Conservation (phyloP, 1,139 yeast genomes). For the Sugiyamaella paludigena region DNA sequence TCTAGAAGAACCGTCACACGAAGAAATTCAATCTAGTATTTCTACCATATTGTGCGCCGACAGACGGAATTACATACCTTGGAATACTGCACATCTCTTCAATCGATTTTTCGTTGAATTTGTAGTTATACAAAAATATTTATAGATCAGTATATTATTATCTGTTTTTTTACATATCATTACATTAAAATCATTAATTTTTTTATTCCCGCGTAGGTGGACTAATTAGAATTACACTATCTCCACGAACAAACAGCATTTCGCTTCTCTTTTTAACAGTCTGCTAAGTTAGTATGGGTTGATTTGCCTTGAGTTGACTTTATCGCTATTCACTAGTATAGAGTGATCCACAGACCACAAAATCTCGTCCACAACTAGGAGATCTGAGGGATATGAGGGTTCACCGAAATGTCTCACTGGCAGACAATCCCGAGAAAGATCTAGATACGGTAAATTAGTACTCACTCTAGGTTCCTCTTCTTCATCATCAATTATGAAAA, state of each 20-base stretch:
- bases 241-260: constrained; percentile 95
- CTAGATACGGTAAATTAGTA: not conserved
- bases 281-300: constrained; percentile 28
- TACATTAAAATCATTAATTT: constrained; percentile 7
- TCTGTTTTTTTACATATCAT: not conserved
- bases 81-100: too few species aligned
- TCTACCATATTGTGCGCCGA: not conserved
- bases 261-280: constrained; percentile 66
- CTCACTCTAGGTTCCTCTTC: constrained; percentile 44
- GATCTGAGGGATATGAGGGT: too few species aligned
- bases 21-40: constrained; percentile 60
- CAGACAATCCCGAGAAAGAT: too few species aligned
- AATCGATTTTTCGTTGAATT: not conserved
- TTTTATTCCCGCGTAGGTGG: constrained; percentile 29
- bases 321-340: not conserved
- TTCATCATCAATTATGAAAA: constrained; percentile 54
- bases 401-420: too few species aligned
- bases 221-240: constrained; percentile 81
- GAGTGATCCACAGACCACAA: too few species aligned
- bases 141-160: constrained; percentile 2
- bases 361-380: too few species aligned
- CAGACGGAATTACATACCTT: too few species aligned
- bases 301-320: too few species aligned
- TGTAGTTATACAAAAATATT: too few species aligned
- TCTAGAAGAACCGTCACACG: constrained; percentile 40